Evolutionary conservation across 192 early-diverging fungal species (phyloP).

Genomic region (Podila epigama): DNA sequence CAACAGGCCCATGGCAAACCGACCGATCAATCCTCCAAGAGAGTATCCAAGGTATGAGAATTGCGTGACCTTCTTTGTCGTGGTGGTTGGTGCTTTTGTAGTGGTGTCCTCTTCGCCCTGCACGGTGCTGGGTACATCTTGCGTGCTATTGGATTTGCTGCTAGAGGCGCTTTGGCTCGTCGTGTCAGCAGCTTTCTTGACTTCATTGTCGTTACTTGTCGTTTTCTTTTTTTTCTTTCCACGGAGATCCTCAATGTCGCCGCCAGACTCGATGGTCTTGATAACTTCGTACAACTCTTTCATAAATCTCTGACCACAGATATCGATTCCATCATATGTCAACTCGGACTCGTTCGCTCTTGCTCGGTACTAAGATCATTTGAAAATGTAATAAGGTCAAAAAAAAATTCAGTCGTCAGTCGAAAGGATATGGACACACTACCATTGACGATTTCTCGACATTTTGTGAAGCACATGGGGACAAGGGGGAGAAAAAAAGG

Average conservation of each 20-base stretch:
- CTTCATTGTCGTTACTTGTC: conserved; percentile 17
- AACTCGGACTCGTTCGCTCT: conserved; percentile 53
- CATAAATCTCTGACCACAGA: conserved; percentile 58
- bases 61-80: conserved; percentile 34
- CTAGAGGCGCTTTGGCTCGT: neutral
- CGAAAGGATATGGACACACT: too few relatives aligned
- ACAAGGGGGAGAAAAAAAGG: too few relatives aligned
- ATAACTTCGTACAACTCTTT: conserved; percentile 49
- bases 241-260: conserved; percentile 46
- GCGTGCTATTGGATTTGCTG: conserved; percentile 10
- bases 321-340: conserved; percentile 65
- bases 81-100: neutral
- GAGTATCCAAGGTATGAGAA: conserved; percentile 65
- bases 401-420: too few relatives aligned
- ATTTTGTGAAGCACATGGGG: too few relatives aligned
- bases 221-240: conserved; percentile 30
- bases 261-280: conserved; percentile 26
- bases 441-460: too few relatives aligned
- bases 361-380: conserved; percentile 50
- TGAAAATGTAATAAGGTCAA: neutral
- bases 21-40: conserved; percentile 61
- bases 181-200: neutral
- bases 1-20: conserved; percentile 59
- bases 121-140: neutral
- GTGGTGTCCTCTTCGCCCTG: conserved; percentile 4